These are phyloP conservation scores for Asterella californica DNA, from an alignment of 225 moss, liverwort and hornwort species.

Conservation along the genomic window DNA sequence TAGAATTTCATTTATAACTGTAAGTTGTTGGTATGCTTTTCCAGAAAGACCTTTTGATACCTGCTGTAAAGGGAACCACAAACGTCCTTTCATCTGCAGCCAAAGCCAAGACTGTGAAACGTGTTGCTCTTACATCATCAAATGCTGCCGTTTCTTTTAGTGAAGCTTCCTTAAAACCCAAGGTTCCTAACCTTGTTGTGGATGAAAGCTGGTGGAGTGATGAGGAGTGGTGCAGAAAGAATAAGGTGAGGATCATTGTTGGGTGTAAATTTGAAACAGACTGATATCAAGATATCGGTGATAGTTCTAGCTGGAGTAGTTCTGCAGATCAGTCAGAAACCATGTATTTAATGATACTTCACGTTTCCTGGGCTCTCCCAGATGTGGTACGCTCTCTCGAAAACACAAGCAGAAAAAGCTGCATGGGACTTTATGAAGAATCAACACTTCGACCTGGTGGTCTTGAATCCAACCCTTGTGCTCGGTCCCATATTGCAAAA, in stretches of 20 bases:
- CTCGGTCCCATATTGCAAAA: slow-evolving; percentile 63
- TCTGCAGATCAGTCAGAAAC: too few species aligned
- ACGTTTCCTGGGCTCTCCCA: slow-evolving; percentile 15
- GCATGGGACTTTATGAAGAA: slow-evolving; percentile 72
- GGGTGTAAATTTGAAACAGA: not conserved
- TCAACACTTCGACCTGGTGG: slow-evolving; percentile 57
- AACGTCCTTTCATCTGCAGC: slow-evolving; percentile 48
- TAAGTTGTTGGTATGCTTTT: not conserved
- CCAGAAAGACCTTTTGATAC: slow-evolving; percentile 32
- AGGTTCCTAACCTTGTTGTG: slow-evolving; percentile 12
- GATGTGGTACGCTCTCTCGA: slow-evolving; percentile 51
- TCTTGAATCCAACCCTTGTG: slow-evolving; percentile 61
- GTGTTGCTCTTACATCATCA: slow-evolving; percentile 67
- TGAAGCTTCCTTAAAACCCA: not conserved
- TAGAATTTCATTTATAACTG: too few species aligned
- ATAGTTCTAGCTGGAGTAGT: too few species aligned
- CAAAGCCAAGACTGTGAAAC: slow-evolving; percentile 44
- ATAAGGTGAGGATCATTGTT: slow-evolving; percentile 8
- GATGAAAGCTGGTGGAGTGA: slow-evolving; percentile 41
- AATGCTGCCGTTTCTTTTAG: not conserved
- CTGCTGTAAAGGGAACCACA: slow-evolving; percentile 44
- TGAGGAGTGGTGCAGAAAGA: slow-evolving; percentile 13
- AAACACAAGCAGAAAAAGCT: slow-evolving; percentile 57
- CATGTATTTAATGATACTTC: not conserved
- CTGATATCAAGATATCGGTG: not conserved